These are phyloP conservation scores for Cercospora sp. DNA, from an alignment of 2,329 filamentous ascomycete genomes.

Conservation along the genomic window DNA sequence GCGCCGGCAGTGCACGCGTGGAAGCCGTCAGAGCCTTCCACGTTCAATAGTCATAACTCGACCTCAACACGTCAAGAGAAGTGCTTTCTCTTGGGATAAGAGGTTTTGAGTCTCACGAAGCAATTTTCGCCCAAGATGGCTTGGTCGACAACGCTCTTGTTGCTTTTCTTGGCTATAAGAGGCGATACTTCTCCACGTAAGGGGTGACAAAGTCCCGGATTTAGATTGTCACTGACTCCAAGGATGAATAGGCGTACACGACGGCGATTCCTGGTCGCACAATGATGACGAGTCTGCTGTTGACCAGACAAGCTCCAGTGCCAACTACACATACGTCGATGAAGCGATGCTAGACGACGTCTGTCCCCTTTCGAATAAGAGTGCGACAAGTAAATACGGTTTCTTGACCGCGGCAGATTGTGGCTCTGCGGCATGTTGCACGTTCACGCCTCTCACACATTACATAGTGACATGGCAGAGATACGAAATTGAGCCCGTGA, in stretches of 20 bases:
- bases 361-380: not conserved
- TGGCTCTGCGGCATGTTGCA: not conserved
- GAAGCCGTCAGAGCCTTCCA: not conserved
- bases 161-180: not conserved
- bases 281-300: not conserved
- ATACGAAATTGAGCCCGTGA: not conserved
- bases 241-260: not conserved
- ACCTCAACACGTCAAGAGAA: no score
- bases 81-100: no score
- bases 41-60: no score
- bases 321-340: not conserved
- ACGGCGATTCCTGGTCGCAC: not conserved
- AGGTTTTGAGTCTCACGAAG: not conserved
- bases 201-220: not conserved
- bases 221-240: not conserved
- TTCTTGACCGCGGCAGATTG: not conserved
- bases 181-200: not conserved
- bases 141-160: not conserved
- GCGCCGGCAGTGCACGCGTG: not conserved
- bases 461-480: not conserved
- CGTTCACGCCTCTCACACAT: not conserved
- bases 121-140: not conserved
- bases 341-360: not conserved
- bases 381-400: not conserved
- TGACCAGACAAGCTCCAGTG: not conserved